Percentiles rank a stretch among this genome's conserved stretches.
Evolutionary conservation across 192 early-diverging fungal species (phyloP).

Genomic region (Chytriomyces hyalinus): DNA sequence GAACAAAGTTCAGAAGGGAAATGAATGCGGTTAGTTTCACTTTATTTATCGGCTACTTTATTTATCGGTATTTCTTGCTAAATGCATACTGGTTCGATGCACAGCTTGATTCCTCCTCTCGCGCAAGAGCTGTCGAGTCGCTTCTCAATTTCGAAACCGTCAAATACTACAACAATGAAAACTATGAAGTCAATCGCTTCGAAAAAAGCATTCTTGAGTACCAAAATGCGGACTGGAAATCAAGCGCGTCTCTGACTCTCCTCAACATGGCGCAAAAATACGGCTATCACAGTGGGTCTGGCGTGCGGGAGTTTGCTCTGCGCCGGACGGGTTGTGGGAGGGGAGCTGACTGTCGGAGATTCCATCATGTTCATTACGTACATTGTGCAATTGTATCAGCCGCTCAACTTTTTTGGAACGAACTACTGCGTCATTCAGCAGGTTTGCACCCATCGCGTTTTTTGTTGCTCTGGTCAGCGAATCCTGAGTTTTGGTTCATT

Average conservation of each 20-base stretch:
- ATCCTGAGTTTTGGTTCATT: neutral
- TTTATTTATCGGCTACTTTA: neutral
- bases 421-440: slow-evolving; percentile 95
- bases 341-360: slow-evolving; percentile 74
- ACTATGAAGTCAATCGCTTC: slow-evolving; percentile 84
- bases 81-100: slow-evolving; percentile 75
- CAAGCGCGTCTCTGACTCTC: slow-evolving; percentile 72
- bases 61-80: neutral
- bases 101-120: slow-evolving; percentile 82
- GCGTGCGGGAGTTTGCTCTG: slow-evolving; percentile 80
- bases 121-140: slow-evolving; percentile 82
- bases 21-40: slow-evolving; percentile 16
- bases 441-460: slow-evolving; percentile 3
- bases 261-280: slow-evolving; percentile 86
- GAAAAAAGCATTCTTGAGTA: slow-evolving; percentile 75
- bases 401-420: slow-evolving; percentile 86
- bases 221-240: slow-evolving; percentile 86
- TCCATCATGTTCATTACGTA: slow-evolving; percentile 90
- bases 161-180: slow-evolving; percentile 94
- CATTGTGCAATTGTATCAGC: slow-evolving; percentile 87
- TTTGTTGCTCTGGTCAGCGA: neutral
- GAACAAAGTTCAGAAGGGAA: slow-evolving; percentile 36
- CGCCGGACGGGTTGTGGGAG: slow-evolving; percentile 79
- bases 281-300: slow-evolving; percentile 85
- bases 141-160: slow-evolving; percentile 97